A percentile compares a stretch with the other conserved stretches of the same genome.
Evolutionary conservation across 164 flowering plant genomes (phyloP).

Genomic region (Sedum album): DNA sequence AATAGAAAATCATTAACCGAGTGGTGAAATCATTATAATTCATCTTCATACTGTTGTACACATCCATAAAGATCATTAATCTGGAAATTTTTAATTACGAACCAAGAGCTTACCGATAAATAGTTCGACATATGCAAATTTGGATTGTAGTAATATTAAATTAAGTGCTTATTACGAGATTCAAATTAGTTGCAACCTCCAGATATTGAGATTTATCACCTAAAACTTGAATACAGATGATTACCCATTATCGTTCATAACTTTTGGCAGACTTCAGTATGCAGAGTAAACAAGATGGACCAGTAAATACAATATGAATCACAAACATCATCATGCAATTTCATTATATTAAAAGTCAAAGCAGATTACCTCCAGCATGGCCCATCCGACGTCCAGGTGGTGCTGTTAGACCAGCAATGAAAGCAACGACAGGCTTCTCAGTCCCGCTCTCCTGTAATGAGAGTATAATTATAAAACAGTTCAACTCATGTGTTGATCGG

Average conservation of each 20-base stretch:
- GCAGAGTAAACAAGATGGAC: background rate
- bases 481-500: background rate
- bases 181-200: too few species aligned
- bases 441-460: slow-evolving; percentile 83
- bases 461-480: background rate
- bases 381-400: slow-evolving; percentile 99
- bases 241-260: too few species aligned
- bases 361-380: slow-evolving; percentile 99
- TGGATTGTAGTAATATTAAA: too few species aligned
- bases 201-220: too few species aligned
- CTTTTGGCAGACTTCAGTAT: background rate
- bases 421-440: slow-evolving; percentile 87
- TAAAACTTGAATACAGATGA: too few species aligned
- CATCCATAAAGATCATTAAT: too few species aligned
- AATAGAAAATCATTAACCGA: background rate
- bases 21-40: background rate
- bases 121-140: too few species aligned
- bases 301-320: background rate
- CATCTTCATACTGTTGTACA: background rate
- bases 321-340: too few species aligned
- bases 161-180: too few species aligned
- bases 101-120: too few species aligned
- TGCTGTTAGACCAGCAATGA: slow-evolving; percentile 97
- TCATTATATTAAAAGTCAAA: too few species aligned
- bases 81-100: too few species aligned